A percentile compares a stretch with the other conserved stretches of the same genome.
Conservation (phyloP, 495 filamentous ascomycete genomes). For the Penicillium argentinense region DNA sequence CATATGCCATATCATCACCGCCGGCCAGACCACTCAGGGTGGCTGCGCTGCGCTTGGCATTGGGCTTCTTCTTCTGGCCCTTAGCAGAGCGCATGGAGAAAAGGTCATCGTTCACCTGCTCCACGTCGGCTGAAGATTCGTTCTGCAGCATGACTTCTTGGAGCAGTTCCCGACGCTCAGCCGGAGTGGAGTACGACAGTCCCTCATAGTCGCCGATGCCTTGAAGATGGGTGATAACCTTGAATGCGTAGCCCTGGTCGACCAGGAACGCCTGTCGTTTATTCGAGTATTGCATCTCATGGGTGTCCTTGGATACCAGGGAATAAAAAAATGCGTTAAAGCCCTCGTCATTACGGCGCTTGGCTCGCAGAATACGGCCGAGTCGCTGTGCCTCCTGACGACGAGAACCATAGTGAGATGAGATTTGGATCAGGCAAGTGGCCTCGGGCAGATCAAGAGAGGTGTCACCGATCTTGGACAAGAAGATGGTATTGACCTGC, state of each 20-base stretch:
- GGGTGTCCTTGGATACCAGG: slow-evolving; percentile 92
- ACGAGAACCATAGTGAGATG: slow-evolving; percentile 95
- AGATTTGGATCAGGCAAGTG: slow-evolving; percentile 97
- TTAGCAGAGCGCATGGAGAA: slow-evolving; percentile 62
- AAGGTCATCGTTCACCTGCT: slow-evolving; percentile 79
- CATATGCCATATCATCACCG: slow-evolving; percentile 95
- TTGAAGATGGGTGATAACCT: slow-evolving; percentile 94
- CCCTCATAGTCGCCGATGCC: slow-evolving; percentile 83
- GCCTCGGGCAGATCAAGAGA: slow-evolving; percentile 96
- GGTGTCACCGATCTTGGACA: slow-evolving; percentile 97
- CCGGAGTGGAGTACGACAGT: slow-evolving; percentile 75
- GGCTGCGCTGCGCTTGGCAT: slow-evolving; percentile 75
- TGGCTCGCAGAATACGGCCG: slow-evolving; percentile 92
- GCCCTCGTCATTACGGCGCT: slow-evolving; percentile 94
- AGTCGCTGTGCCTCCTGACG: slow-evolving; percentile 96
- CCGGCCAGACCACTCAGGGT: slow-evolving; percentile 82
- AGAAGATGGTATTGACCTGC: slow-evolving; percentile 90
- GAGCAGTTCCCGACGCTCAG: slow-evolving; percentile 84
- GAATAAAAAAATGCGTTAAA: slow-evolving; percentile 99
- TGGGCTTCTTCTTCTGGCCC: slow-evolving; percentile 42
- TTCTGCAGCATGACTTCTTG: slow-evolving; percentile 92
- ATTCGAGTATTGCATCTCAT: slow-evolving; percentile 97
- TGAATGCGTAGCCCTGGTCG: slow-evolving; percentile 98
- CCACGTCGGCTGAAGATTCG: slow-evolving; percentile 72
- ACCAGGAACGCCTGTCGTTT: slow-evolving; percentile 98